Evolutionary conservation across 805 yeast species (phyloP), one percentile per base, ranked within the genome.

Genomic region (Ogataea naganishii): DNA sequence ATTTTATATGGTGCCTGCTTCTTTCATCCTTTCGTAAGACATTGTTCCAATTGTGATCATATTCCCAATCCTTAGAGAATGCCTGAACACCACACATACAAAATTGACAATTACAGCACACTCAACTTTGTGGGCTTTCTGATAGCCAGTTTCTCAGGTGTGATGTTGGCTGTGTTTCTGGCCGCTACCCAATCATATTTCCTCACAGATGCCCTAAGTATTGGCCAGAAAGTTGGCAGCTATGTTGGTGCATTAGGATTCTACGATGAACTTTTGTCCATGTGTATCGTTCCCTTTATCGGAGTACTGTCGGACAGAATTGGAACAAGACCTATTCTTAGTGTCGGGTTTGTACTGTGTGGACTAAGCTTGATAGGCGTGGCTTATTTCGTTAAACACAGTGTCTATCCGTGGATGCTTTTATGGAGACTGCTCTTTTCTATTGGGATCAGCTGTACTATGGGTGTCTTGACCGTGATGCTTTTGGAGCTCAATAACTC

Each of bases 231-330:
- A 11, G 49, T 49, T 34, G 75, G 75, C 9, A 56, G 61, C 22
- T 62, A 62, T 31, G 63, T 67, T 18, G 74, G 75, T 1, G 52
- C 63, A 3, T 44, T 71, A 18, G 72, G 73, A 1, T 66, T 75
- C 24, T 66, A 64, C 12, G 86, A 79, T 46, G 86, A 80, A 46
- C 34, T 77, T 7, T 52, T 72, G 0, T 61, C 73, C 5, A 66
- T 79, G 29, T 27, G 62, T 0, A 40, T 64, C 12, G 66, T 80
- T 9, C 86, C 88, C 0, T 50, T 77, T 14, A 53, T 77, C 38
- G 89, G 88, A 4, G 69, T 79, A 0, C 43, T 74, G 17, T 64
- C 73, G 39, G 88, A 80, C 44, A 65, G 67, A 39, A 51, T 76
- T 29, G 85, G 85, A 4, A 60, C 84, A 2, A 64, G 76, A 33